Conservation (phyloP, 2,329 filamentous ascomycete genomes). For the Talaromyces marneffei region DNA sequence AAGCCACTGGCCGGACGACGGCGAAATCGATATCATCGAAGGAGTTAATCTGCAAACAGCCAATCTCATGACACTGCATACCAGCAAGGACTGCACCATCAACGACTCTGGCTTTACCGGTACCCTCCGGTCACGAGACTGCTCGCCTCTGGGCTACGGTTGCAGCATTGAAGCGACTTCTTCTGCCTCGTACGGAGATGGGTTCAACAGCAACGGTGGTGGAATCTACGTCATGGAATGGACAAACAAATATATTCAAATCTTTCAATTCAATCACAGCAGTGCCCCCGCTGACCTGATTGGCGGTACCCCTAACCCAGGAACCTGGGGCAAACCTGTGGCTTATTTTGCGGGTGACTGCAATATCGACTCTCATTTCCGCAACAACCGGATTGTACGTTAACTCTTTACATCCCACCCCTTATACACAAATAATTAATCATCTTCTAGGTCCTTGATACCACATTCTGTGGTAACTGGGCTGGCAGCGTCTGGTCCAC, state of each 20-base stretch:
- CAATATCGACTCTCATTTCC: conserved; percentile 65
- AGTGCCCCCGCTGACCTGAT: conserved; percentile 64
- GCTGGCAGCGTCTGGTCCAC: conserved; percentile 63
- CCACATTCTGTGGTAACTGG: conserved; percentile 83
- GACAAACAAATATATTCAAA: conserved; percentile 63
- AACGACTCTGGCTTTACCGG: conserved; percentile 44
- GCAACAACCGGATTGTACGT: conserved; percentile 60
- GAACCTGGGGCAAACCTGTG: conserved; percentile 61
- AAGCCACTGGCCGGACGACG: conserved; percentile 61
- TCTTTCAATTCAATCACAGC: conserved; percentile 77
- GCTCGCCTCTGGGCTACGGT: too few relatives aligned
- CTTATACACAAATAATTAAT: not conserved
- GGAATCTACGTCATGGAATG: conserved; percentile 73
- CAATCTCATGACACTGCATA: conserved; percentile 65
- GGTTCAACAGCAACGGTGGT: conserved; percentile 64
- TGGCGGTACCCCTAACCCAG: conserved; percentile 56
- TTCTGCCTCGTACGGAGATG: conserved; percentile 54
- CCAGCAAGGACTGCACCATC: conserved; percentile 55
- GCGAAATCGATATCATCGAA: conserved; percentile 78
- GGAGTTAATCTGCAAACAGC: conserved; percentile 60
- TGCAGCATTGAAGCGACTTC: conserved; percentile 53
- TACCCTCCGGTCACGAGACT: conserved; percentile 49
- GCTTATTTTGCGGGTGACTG: conserved; percentile 67
- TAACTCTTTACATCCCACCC: not conserved
- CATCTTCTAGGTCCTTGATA: conserved; percentile 52